Conservation (phyloP, 176 grass and related monocot species). For the Chrysopogon serrulatus region DNA sequence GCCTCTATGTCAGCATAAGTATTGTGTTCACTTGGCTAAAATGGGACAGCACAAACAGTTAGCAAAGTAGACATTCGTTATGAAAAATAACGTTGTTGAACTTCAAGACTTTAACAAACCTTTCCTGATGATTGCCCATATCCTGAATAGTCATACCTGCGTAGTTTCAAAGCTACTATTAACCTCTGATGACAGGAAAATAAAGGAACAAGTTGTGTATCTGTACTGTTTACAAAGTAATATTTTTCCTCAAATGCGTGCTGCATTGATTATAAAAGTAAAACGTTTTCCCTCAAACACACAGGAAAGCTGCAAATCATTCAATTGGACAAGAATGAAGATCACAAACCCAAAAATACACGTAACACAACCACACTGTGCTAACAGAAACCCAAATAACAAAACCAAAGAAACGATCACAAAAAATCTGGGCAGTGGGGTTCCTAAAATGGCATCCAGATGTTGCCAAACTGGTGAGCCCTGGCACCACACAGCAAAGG, state of each 20-base stretch:
- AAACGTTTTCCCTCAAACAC: background rate
- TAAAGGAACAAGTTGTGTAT: background rate
- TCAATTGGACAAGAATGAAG: background rate
- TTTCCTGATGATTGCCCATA: conserved; percentile 92
- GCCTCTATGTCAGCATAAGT: conserved; percentile 94
- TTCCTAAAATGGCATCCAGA: background rate
- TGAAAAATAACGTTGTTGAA: background rate
- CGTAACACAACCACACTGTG: background rate
- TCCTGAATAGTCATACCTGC: conserved; percentile 96
- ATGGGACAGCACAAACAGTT: conserved; percentile 9
- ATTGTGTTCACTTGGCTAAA: conserved; percentile 81
- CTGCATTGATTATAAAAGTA: background rate
- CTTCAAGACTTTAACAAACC: conserved; percentile 40
- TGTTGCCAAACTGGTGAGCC: background rate
- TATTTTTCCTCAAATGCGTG: background rate
- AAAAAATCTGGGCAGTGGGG: background rate
- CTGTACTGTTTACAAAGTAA: background rate
- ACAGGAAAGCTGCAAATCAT: background rate
- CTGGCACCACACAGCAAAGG: background rate
- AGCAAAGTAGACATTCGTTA: background rate
- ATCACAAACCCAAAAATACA: background rate
- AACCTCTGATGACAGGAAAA: conserved; percentile 23
- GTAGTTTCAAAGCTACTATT: conserved; percentile 27
- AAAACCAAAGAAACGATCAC: background rate
- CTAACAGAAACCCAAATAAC: background rate